Evolutionary conservation across 345 rosid genomes (phyloP), one percentile per base, ranked within the genome.

Genomic region (Erodium maritimum): DNA sequence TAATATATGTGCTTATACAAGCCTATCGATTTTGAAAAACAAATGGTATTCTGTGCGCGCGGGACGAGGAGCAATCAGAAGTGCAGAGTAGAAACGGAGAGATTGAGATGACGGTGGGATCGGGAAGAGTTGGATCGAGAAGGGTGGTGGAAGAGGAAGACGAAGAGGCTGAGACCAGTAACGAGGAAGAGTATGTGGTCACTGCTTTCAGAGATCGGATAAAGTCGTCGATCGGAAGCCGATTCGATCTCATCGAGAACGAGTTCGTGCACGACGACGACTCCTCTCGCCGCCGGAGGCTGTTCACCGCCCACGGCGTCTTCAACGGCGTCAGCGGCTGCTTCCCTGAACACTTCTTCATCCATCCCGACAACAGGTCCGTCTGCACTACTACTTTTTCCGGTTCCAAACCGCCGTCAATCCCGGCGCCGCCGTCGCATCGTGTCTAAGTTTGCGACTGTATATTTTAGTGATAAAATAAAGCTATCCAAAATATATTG

Each of bases 281-380:
- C n/a, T n/a, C n/a, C n/a, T n/a, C n/a, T n/a, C n/a, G n/a, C n/a
- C n/a, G n/a, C n/a, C n/a, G n/a, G n/a, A n/a, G n/a, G n/a, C n/a
- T n/a, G 46, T 62, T 72, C 62, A 79, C 85, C 23, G 70, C 78
- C 17, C 74, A 69, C 54, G 56, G 69, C 17, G 34, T 69, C 8
- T 34, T 85, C 57, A 50, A 69, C 60, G 91, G 95, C 14, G 50
- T 91, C 75, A 79, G 60, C 68, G 78, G 73, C 64, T 65, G 37
- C 37, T 29, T 82, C 70, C 76, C 79, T 57, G 68, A 57, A 61
- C 87, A 91, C 19, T 65, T 70, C 62, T 60, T 75, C 58, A 76
- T 88, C 64, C 85, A 76, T 71, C 97, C 97, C 1, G 95, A 91
- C 17, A 85, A 84, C 81, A 84, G 88, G 97, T 90, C 19, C n/a